Percentiles rank a stretch among this genome's conserved stretches.
Conservation (phyloP, 1,139 yeast genomes). For the Candida tunisiensis region DNA sequence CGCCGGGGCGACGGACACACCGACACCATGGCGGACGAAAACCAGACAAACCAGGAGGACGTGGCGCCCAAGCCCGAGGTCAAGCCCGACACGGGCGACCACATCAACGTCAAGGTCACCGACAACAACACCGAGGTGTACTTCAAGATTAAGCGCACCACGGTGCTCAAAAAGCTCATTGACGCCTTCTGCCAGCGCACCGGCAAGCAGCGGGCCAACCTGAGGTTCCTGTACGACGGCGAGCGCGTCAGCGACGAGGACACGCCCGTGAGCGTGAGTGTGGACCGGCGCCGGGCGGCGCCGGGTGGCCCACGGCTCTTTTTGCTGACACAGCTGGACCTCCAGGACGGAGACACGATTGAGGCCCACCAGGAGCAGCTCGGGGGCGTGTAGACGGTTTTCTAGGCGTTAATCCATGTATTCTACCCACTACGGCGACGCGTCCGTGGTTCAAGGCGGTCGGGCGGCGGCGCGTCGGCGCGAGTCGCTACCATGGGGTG, state of each 20-base stretch:
- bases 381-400: too few relatives aligned
- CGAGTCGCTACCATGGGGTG: too few relatives aligned
- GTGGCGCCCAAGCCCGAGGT: slow-evolving; percentile 20
- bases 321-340: slow-evolving; percentile 32
- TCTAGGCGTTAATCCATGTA: too few relatives aligned
- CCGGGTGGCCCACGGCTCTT: neutral
- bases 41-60: too few relatives aligned
- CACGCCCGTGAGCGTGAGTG: slow-evolving; percentile 60
- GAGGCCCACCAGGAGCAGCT: slow-evolving; percentile 94
- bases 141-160: slow-evolving; percentile 86
- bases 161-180: slow-evolving; percentile 89
- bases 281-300: neutral
- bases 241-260: slow-evolving; percentile 75
- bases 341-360: slow-evolving; percentile 90
- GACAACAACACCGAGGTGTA: slow-evolving; percentile 89
- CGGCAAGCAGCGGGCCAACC: slow-evolving; percentile 68
- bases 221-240: slow-evolving; percentile 89
- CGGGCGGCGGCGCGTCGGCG: too few relatives aligned
- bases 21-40: too few relatives aligned
- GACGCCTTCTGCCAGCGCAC: slow-evolving; percentile 98
- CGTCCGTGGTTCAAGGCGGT: too few relatives aligned
- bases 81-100: slow-evolving; percentile 21
- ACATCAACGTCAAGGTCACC: slow-evolving; percentile 83
- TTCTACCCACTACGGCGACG: too few relatives aligned
- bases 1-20: too few relatives aligned